Base-by-base conservation (phyloP, 225 moss, liverwort and hornwort species). In the Polytrichum commune region DNA sequence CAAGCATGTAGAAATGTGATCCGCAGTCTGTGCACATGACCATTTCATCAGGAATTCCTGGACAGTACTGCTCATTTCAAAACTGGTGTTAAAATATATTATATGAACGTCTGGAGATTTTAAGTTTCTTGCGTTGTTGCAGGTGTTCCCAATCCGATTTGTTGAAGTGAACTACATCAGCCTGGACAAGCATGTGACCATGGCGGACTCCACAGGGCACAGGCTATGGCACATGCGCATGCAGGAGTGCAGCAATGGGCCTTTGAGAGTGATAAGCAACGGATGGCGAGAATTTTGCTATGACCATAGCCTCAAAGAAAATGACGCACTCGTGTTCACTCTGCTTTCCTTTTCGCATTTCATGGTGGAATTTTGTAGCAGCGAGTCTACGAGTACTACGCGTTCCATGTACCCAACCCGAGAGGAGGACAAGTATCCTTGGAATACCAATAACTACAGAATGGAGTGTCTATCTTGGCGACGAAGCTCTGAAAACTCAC, bases 231-330 rank as follows among this genome's bases (percentile, higher is more conserved):
- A 29, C 65, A 65, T 65, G 65, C 65, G 65, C 19, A 16, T 65
- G 65, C 65, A 65, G 65, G 29, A 27, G 28, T 7, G 20, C 20
- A 32, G 5, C 30, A 19, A 19, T 20, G 65, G 19, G 28, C 27
- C 20, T 29, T 28, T 30, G 20, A 18, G 29, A 7, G 65, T 65
- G 5, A 65, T 65, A 27, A 65, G 65, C 30, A 65, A 65, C 6
- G 65, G 65, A 7, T 65, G 65, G 65, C 27, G 65, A 32, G 65
- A 65, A 32, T 65, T 65, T 65, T 65, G 27, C 20, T 65, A 65
- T 19, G 65, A 65, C 65, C 65, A 65, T 30, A 20, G 20, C 65
- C 65, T 65, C 27, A 29, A 65, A 65, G 30, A 28, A 30, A 18
- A 16, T 28, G 65, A 65, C 8, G 32, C 27, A 7, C 65, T 65